Evolutionary conservation across 371 early-diverging fungal genomes (phyloP), one percentile per base, ranked within the genome.

Genomic region (Mucor lusitanicus): DNA sequence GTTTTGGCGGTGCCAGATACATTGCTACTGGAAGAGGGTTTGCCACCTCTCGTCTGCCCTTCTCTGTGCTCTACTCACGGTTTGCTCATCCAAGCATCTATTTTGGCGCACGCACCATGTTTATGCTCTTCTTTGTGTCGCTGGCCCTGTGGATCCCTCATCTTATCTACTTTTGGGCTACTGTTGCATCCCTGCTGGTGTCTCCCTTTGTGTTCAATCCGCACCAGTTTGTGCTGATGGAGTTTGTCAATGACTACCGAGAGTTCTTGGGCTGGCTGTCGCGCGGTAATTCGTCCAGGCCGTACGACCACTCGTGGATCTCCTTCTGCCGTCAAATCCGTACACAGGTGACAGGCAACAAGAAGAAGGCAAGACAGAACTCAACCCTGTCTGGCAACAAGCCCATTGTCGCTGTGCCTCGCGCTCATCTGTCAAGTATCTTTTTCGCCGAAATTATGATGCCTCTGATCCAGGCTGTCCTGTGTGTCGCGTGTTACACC

Each of bases 11-110:
- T 11, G 93, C 94, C 19, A 85, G 92, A 0, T 96, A 95, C 72
- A 93, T 94, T 64, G 91, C 92, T 21, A 93, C 95, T 1, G 97
- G 97, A 0, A 90, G 97, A 72, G 94, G 94, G 15, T 93, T 96
- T 75, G 94, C 95, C 3, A 96, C 95, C 0, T 82, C 94, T 6
- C 88, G 95, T 4, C 65, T 90, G n/a, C 87, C 91, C 23, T 95
- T 96, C 74, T 82, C 88, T 1, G 80, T 87, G 3, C 86, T 95
- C 13, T 95, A 90, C 64, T 85, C 91, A 28, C 87, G 92, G 3
- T 96, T 95, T 77, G 90, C 94, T 1, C 90, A 91, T 46, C 85
- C 92, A 9, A 91, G 92, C 42, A 89, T 95, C 48, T 93, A 94
- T 68, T 85, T 93, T 78, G 95, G 94, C 46, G 85, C 92, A 61